Conservation (phyloP, 192 early-diverging fungal genomes). For the Obelidium mucronatum region DNA sequence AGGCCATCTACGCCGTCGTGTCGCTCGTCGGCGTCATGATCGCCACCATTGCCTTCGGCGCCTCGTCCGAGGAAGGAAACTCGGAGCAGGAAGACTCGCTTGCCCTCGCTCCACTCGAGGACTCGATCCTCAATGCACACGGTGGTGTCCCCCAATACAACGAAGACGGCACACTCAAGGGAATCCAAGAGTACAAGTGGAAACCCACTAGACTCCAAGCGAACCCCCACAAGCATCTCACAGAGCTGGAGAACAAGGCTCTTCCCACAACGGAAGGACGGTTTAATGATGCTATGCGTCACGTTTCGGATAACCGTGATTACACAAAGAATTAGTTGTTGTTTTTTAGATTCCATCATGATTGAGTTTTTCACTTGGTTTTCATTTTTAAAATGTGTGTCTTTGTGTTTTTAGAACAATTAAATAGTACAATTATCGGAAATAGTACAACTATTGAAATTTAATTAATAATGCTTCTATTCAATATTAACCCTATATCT, state of each 20-base stretch:
- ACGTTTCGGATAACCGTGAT: not conserved
- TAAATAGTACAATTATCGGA: too few relatives aligned
- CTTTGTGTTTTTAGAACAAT: too few relatives aligned
- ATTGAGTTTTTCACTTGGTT: too few relatives aligned
- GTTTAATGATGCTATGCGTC: not conserved
- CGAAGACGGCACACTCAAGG: slow-evolving; percentile 10
- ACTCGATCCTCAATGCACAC: not conserved
- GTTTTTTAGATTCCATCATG: not conserved
- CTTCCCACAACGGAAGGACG: not conserved
- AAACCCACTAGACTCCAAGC: not conserved
- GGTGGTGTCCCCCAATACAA: slow-evolving; percentile 15
- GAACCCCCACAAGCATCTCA: not conserved
- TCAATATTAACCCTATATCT: not conserved
- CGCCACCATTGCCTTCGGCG: not conserved
- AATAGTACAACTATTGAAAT: too few relatives aligned
- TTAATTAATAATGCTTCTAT: not conserved
- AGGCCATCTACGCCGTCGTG: slow-evolving; percentile 15
- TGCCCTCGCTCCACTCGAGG: not conserved
- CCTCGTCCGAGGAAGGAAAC: not conserved
- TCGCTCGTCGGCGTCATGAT: slow-evolving; percentile 8
- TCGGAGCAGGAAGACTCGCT: not conserved
- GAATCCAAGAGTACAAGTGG: not conserved
- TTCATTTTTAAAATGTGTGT: too few relatives aligned
- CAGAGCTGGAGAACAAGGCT: not conserved
- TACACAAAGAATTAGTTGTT: not conserved